A percentile compares a stretch with the other conserved stretches of the same genome.
phyloP scores from a whole-genome alignment of 164 flowering plant species.

The Pachysandra terminalis region DNA sequence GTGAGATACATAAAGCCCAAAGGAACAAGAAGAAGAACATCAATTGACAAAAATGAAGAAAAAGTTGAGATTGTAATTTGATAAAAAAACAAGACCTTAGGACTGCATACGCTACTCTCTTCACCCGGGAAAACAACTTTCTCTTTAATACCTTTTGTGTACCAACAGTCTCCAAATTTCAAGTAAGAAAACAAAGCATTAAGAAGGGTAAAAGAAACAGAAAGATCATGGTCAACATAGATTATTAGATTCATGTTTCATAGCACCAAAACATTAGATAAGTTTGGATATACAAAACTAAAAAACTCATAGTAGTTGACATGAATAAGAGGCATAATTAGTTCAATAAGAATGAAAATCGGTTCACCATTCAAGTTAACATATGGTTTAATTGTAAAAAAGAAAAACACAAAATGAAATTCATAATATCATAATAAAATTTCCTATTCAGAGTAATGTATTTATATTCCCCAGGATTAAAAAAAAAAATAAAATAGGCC shows the following conservation, averaged over 20 bases:
- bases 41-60: neutral
- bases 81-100: conserved; percentile 28
- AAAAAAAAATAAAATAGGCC: too few species aligned
- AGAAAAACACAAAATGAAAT: too few species aligned
- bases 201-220: neutral
- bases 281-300: too few species aligned
- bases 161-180: conserved; percentile 13
- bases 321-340: too few species aligned
- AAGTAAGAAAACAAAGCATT: conserved; percentile 12
- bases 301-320: too few species aligned
- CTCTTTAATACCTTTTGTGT: conserved; percentile 17
- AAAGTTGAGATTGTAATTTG: neutral
- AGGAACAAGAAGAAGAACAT: conserved; percentile 1
- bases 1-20: neutral
- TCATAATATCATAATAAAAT: too few species aligned
- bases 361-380: too few species aligned
- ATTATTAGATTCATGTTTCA: neutral
- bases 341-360: too few species aligned
- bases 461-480: too few species aligned
- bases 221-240: neutral
- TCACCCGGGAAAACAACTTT: conserved; percentile 27
- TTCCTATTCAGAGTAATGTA: too few species aligned
- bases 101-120: conserved; percentile 32
- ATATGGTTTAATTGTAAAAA: too few species aligned
- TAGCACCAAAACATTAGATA: neutral